These are phyloP conservation scores for Talaromyces adpressus DNA, from an alignment of 495 filamentous ascomycete species.

Conservation along the genomic window DNA sequence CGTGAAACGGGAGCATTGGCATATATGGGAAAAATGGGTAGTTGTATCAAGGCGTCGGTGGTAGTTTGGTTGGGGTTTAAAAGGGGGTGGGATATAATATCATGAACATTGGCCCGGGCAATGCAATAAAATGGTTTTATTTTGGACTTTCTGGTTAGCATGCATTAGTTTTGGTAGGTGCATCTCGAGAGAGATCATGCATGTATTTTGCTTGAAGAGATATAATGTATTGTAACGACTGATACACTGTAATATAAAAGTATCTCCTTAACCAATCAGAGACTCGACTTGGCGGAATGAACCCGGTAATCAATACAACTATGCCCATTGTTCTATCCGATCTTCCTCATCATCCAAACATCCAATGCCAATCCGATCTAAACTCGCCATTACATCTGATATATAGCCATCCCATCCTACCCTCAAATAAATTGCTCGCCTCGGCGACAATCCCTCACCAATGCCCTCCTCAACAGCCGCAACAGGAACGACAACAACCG, in stretches of 20 bases:
- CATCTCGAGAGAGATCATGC: not conserved
- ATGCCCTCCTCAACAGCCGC: not conserved
- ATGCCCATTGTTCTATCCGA: not conserved
- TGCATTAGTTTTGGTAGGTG: not conserved
- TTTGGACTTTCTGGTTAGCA: not conserved
- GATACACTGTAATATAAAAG: not conserved
- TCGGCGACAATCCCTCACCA: not conserved
- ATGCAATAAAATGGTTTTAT: not conserved
- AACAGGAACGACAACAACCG: too few relatives aligned
- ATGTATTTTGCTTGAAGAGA: not conserved
- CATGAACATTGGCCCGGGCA: not conserved
- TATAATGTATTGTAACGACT: not conserved
- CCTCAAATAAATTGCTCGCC: not conserved
- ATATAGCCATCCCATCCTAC: not conserved
- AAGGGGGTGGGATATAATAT: not conserved
- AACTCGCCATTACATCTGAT: not conserved
- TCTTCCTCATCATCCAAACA: not conserved
- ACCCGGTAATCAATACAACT: conserved; percentile 1
- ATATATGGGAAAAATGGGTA: conserved; percentile 64
- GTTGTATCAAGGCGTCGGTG: conserved; percentile 10
- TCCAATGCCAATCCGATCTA: not conserved
- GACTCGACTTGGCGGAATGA: not conserved
- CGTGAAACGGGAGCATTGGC: conserved; percentile 46
- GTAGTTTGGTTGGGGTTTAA: not conserved
- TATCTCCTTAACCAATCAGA: not conserved